Evolutionary conservation across 2,329 filamentous ascomycete genomes (phyloP).

Genomic region (Aspergillus sp.): DNA sequence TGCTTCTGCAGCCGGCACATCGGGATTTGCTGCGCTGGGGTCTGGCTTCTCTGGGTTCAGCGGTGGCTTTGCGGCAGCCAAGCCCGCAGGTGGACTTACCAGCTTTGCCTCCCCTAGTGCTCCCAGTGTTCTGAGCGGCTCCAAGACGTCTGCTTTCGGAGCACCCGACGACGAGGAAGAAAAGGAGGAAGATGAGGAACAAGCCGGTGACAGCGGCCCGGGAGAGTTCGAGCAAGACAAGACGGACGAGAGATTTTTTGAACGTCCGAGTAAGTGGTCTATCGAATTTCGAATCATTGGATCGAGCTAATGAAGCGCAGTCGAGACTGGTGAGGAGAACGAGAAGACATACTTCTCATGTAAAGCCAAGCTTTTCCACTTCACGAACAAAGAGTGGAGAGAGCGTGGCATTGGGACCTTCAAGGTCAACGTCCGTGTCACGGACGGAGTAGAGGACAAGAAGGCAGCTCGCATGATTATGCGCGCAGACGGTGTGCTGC

Average conservation of each 20-base stretch:
- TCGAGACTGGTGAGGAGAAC: conserved; percentile 84
- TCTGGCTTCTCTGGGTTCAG: conserved; percentile 42
- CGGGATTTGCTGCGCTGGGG: conserved; percentile 43
- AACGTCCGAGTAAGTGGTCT: conserved; percentile 65
- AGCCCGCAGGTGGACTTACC: conserved; percentile 53
- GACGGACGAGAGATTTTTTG: conserved; percentile 52
- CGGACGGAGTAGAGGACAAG: conserved; percentile 56
- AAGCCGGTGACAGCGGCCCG: conserved; percentile 48
- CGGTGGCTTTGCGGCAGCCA: conserved; percentile 53
- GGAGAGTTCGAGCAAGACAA: conserved; percentile 54
- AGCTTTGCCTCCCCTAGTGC: conserved; percentile 70
- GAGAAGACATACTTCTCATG: conserved; percentile 75
- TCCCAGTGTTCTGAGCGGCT: conserved; percentile 44
- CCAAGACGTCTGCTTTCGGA: conserved; percentile 68
- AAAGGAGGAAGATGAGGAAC: conserved; percentile 53
- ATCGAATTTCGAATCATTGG: not conserved
- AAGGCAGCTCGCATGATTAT: conserved; percentile 73
- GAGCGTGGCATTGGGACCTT: conserved; percentile 83
- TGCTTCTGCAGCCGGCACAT: conserved; percentile 33
- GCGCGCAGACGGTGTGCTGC: conserved; percentile 85
- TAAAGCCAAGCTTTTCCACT: conserved; percentile 82
- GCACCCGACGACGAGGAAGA: conserved; percentile 62
- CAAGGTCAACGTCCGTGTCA: conserved; percentile 75
- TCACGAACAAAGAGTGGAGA: conserved; percentile 78
- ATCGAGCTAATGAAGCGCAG: conserved; percentile 47